Evolutionary conservation across 768 basidiomycete genomes (phyloP).

Genomic region (Pleurotus tuber-regium): DNA sequence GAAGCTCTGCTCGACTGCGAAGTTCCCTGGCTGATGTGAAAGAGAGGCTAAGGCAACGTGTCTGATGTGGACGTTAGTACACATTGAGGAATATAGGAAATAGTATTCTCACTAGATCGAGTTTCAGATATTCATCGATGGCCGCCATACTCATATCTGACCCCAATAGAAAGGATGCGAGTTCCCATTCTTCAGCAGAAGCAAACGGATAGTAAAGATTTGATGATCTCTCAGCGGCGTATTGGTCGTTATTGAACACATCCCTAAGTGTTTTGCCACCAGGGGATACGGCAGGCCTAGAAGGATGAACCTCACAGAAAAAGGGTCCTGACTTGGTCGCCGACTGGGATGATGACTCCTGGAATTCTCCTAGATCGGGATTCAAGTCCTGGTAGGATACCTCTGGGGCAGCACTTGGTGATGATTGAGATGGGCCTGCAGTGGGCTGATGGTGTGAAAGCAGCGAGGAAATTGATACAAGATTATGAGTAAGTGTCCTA

Average conservation of each 20-base stretch:
- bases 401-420: no score
- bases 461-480: no score
- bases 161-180: constrained; percentile 25
- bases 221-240: constrained; percentile 14
- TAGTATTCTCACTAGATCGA: constrained; percentile 22
- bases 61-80: not conserved
- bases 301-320: no score
- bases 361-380: no score
- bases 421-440: no score
- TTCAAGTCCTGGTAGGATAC: no score
- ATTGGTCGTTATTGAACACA: constrained; percentile 22
- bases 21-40: constrained; percentile 26
- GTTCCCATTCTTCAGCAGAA: constrained; percentile 28
- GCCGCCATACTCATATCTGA: constrained; percentile 26
- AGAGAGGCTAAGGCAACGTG: constrained; percentile 22
- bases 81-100: not conserved
- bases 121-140: constrained; percentile 24
- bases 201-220: constrained; percentile 32
- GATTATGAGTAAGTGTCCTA: no score
- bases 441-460: no score
- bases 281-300: no score
- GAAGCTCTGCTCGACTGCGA: constrained; percentile 21
- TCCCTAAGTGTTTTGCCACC: no score
- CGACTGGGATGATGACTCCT: no score
- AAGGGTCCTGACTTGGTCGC: no score